Evolutionary conservation across 2,329 filamentous ascomycete genomes (phyloP).

Genomic region (Clonostachys rosea): DNA sequence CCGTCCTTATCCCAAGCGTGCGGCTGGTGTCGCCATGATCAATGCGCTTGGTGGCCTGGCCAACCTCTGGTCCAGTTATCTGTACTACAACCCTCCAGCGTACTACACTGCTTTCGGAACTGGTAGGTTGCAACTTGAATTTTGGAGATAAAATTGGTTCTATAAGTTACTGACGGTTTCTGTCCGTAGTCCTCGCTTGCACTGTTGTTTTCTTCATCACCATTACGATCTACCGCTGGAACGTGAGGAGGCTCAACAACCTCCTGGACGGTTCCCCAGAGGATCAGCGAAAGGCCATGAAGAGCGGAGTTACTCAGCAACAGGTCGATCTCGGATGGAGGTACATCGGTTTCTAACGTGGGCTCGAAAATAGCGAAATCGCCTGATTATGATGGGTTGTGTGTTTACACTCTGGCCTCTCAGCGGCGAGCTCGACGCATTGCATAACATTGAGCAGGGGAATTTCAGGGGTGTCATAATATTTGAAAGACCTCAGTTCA

Average conservation of each 20-base stretch:
- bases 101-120: conserved; percentile 12
- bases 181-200: conserved; percentile 9
- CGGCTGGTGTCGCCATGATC: conserved; percentile 65
- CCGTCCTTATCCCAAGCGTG: conserved; percentile 67
- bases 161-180: not conserved
- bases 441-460: too few relatives aligned
- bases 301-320: conserved; percentile 14
- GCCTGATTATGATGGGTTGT: too few relatives aligned
- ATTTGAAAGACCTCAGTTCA: too few relatives aligned
- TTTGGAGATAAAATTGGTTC: not conserved
- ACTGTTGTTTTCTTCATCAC: conserved; percentile 9
- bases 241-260: conserved; percentile 11
- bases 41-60: conserved; percentile 51
- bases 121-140: conserved; percentile 3
- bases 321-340: conserved; percentile 16
- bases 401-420: too few relatives aligned
- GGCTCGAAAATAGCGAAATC: not conserved
- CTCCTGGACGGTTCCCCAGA: conserved; percentile 9
- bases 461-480: too few relatives aligned
- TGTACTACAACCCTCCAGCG: conserved; percentile 39
- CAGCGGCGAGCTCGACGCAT: too few relatives aligned
- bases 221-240: conserved; percentile 10
- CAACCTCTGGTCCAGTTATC: conserved; percentile 60
- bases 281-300: conserved; percentile 10
- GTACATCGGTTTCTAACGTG: conserved; percentile 11